Conservation (phyloP, 2,329 filamentous ascomycete species). For the Microdochium nivale region DNA sequence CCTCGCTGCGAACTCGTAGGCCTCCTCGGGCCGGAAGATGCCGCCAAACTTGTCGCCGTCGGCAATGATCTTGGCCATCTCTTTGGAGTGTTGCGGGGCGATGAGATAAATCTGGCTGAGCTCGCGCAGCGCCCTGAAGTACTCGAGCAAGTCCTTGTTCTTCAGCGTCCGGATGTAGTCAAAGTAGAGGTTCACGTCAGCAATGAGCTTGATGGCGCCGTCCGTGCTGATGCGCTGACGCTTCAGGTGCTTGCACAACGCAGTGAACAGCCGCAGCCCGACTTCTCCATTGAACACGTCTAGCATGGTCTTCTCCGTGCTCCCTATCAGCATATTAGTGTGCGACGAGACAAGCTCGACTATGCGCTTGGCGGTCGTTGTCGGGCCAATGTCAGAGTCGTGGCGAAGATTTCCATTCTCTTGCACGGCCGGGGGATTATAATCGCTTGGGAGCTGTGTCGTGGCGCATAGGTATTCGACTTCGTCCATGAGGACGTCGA, state of each 20-base stretch:
- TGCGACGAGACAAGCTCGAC: slow-evolving; percentile 82
- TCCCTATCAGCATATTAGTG: slow-evolving; percentile 86
- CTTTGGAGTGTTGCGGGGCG: slow-evolving; percentile 77
- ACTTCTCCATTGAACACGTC: slow-evolving; percentile 99
- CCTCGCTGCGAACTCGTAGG: slow-evolving; percentile 92
- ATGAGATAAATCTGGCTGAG: slow-evolving; percentile 94
- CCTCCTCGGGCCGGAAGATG: slow-evolving; percentile 90
- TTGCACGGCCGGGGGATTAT: slow-evolving; percentile 56
- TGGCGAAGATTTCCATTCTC: slow-evolving; percentile 20
- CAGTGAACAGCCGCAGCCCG: slow-evolving; percentile 81
- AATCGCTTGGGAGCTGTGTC: slow-evolving; percentile 78
- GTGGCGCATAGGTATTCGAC: slow-evolving; percentile 93
- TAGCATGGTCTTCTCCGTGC: slow-evolving; percentile 94
- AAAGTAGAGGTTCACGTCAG: slow-evolving; percentile 93
- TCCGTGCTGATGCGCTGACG: slow-evolving; percentile 85
- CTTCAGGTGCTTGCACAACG: slow-evolving; percentile 95
- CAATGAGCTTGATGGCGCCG: slow-evolving; percentile 86
- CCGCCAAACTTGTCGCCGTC: slow-evolving; percentile 85
- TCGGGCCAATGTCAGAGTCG: slow-evolving; percentile 50
- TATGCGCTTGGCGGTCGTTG: slow-evolving; percentile 67
- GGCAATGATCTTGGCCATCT: slow-evolving; percentile 90
- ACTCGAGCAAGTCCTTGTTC: slow-evolving; percentile 77
- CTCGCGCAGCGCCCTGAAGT: slow-evolving; percentile 87
- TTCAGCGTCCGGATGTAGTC: slow-evolving; percentile 72
- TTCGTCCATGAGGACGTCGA: slow-evolving; percentile 97